Conservation (phyloP, 108 stramenopile species). For the Fistulifera pelliculosa region DNA sequence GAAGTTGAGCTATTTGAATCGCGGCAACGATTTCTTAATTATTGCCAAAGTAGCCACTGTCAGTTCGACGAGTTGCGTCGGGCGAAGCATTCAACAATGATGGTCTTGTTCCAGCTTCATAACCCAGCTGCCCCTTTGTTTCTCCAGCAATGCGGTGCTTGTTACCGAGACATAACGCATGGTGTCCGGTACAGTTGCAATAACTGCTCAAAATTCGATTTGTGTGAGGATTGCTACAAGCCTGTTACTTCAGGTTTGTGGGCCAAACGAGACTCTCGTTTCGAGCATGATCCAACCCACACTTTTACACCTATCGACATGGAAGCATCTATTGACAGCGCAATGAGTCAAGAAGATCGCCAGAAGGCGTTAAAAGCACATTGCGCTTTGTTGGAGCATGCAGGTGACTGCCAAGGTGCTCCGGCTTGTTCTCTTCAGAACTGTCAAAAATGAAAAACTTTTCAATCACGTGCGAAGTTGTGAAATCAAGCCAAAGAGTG, state of each 20-base stretch:
- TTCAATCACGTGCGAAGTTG: slow-evolving; percentile 58
- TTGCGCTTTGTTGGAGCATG: slow-evolving; percentile 73
- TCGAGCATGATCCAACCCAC: slow-evolving; percentile 31
- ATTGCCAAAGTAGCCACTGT: slow-evolving; percentile 89
- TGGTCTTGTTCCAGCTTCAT: slow-evolving; percentile 90
- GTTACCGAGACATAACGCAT: slow-evolving; percentile 45
- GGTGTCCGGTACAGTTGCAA: slow-evolving; percentile 53
- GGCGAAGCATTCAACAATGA: slow-evolving; percentile 93
- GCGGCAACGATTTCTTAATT: slow-evolving; percentile 84
- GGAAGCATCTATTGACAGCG: slow-evolving; percentile 11
- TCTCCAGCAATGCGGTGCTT: slow-evolving; percentile 41
- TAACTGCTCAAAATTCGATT: slow-evolving; percentile 57
- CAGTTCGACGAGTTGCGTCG: slow-evolving; percentile 94
- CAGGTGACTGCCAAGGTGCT: slow-evolving; percentile 54
- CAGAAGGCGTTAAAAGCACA: slow-evolving; percentile 62
- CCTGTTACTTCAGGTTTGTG: slow-evolving; percentile 29
- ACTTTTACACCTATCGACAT: slow-evolving; percentile 32
- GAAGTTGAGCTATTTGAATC: slow-evolving; percentile 85
- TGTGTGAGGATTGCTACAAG: slow-evolving; percentile 44
- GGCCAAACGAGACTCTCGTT: slow-evolving; percentile 29
- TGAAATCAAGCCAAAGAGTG: slow-evolving; percentile 41
- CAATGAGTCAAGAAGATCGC: slow-evolving; percentile 52
- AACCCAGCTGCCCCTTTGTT: slow-evolving; percentile 70
- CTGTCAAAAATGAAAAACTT: slow-evolving; percentile 73
- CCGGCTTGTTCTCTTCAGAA: slow-evolving; percentile 63